phyloP scores from a whole-genome alignment of 495 filamentous ascomycete species.

The Annulohypoxylon moriforme region DNA sequence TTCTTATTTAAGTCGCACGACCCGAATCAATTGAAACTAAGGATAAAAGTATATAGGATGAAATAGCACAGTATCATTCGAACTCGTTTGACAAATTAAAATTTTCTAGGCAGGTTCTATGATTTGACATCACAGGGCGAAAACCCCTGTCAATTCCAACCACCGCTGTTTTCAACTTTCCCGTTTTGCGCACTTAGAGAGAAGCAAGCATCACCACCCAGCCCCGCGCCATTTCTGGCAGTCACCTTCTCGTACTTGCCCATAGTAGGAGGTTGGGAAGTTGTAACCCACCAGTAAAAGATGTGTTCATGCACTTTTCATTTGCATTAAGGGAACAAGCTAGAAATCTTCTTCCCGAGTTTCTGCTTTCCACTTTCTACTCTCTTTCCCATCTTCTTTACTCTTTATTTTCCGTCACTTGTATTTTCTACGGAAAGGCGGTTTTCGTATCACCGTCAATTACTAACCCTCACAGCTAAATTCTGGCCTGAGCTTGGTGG shows the following conservation, averaged over 20 bases:
- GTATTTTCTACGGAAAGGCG: constrained; percentile 5
- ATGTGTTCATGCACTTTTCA: constrained; percentile 28
- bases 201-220: constrained; percentile 43
- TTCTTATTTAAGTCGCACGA: constrained; percentile 23
- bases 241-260: constrained; percentile 39
- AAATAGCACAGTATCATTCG: constrained; percentile 8
- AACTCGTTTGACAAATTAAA: constrained; percentile 7
- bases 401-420: constrained; percentile 13
- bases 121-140: constrained; percentile 34
- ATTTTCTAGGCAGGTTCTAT: not conserved
- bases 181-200: constrained; percentile 17
- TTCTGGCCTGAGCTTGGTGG: constrained; percentile 17
- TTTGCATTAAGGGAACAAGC: constrained; percentile 45
- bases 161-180: constrained; percentile 47
- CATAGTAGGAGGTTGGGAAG: constrained; percentile 46
- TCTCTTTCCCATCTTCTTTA: constrained; percentile 20
- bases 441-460: constrained; percentile 22
- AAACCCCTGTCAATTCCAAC: constrained; percentile 44
- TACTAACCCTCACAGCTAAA: constrained; percentile 21
- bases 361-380: constrained; percentile 12
- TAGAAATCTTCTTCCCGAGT: constrained; percentile 30
- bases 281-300: constrained; percentile 38
- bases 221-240: constrained; percentile 48
- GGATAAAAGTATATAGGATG: not conserved
- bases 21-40: constrained; percentile 25